phyloP scores from a whole-genome alignment of 1,284 basidiomycete genomes.

The Neolentinus lepideus region DNA sequence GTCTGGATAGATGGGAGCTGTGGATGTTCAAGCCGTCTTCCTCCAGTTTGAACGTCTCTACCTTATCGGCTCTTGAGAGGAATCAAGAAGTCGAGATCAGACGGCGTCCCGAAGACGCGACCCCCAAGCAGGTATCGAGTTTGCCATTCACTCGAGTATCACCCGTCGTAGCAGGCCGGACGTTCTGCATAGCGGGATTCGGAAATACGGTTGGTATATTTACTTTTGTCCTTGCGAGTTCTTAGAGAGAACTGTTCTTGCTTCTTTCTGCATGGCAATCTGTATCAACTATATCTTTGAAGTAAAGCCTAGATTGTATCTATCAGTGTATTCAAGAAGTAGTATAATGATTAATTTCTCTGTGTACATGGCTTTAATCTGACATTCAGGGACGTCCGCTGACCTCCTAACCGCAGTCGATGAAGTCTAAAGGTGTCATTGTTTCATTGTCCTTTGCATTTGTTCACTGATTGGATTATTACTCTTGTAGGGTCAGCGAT shows the following conservation, averaged over 20 bases:
- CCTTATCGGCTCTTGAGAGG: constrained; percentile 37
- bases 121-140: constrained; percentile 32
- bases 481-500: too few relatives aligned
- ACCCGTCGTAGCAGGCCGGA: constrained; percentile 43
- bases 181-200: constrained; percentile 61
- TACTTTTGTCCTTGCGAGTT: constrained; percentile 3
- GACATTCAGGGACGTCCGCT: too few relatives aligned
- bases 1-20: constrained; percentile 72
- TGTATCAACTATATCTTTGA: neutral
- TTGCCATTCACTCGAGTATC: constrained; percentile 74
- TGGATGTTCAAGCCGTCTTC: constrained; percentile 64
- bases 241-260: neutral
- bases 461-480: too few relatives aligned
- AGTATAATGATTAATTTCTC: neutral
- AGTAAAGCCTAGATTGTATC: neutral
- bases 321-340: neutral
- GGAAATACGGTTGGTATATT: constrained; percentile 75
- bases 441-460: too few relatives aligned
- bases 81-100: constrained; percentile 12
- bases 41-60: constrained; percentile 38
- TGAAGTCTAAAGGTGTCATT: too few relatives aligned
- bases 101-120: constrained; percentile 16
- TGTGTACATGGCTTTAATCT: too few relatives aligned
- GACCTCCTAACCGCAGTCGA: too few relatives aligned
- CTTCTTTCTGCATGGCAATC: neutral